Conservation (phyloP, 495 filamentous ascomycete genomes). For the Tuber calosporum region DNA sequence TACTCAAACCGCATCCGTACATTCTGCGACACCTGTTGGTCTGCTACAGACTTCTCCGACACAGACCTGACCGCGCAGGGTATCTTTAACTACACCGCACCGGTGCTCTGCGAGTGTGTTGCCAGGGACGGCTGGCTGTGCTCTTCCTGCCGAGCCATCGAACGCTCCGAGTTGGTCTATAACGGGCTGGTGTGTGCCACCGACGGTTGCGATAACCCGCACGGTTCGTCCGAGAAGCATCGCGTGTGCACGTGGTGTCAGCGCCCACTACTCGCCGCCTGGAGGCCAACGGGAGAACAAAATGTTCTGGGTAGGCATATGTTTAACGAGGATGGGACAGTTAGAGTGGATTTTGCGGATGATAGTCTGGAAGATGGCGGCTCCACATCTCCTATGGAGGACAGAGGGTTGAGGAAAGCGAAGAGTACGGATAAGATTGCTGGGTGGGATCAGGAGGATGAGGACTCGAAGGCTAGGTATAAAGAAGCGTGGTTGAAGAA, state of each 20-base stretch:
- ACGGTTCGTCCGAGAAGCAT: conserved; percentile 24
- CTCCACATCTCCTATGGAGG: background rate
- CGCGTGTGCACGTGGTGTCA: conserved; percentile 35
- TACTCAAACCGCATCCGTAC: conserved; percentile 33
- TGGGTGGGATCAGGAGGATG: conserved; percentile 32
- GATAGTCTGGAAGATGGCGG: conserved; percentile 19
- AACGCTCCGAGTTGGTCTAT: conserved; percentile 23
- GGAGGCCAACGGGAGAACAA: conserved; percentile 20
- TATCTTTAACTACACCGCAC: background rate
- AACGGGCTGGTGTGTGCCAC: conserved; percentile 26
- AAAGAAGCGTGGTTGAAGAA: conserved; percentile 29
- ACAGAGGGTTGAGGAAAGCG: conserved; percentile 18
- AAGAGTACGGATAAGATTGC: conserved; percentile 26
- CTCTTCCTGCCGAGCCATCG: conserved; percentile 20
- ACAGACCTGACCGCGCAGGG: conserved; percentile 5
- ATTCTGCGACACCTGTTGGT: conserved; percentile 34
- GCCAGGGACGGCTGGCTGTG: conserved; percentile 32
- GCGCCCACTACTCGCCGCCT: conserved; percentile 22
- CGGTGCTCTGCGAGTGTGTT: conserved; percentile 24
- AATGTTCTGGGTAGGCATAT: background rate
- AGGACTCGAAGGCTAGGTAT: conserved; percentile 19
- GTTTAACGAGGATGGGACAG: background rate
- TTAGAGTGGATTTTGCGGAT: conserved; percentile 5
- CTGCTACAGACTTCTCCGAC: conserved; percentile 26
- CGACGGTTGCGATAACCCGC: conserved; percentile 27